Base-by-base conservation (phyloP, 2,329 filamentous ascomycete genomes). In the Botryotinia calthae region DNA sequence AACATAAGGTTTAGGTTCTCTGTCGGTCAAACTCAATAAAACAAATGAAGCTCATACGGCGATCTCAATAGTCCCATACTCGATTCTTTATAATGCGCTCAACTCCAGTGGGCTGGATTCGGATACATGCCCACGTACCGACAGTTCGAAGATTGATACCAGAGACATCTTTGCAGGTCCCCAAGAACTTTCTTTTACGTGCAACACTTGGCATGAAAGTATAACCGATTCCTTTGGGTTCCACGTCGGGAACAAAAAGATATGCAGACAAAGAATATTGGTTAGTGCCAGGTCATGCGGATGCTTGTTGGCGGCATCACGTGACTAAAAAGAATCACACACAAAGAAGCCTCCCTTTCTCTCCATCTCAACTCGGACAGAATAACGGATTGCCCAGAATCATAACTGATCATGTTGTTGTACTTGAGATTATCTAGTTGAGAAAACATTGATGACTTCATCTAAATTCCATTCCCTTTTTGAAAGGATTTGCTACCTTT, bases 121-220 rank as follows among this genome's bases (percentile, higher is more conserved):
- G 46, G 34, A 67, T 42, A 37, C 34, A 22, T 28, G 46, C 51
- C 51, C n/a, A 28, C 16, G 12, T 54, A 40, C 25, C 34, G 34
- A 48, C 40, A 42, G 34, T 67, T 25, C 40, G 18, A 63, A 63
- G 34, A n/a, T 42, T 40, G 31, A 37, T 54, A 37, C 63, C 63
- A 65, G 34, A 51, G 44, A 64, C 46, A 37, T 20, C 44, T 65
- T 37, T 48, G 22, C 22, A 40, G 46, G 31, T 14, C 16, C 63
- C 2, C 46, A 51, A 66, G 63, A 66, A 51, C 63, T 66, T 37
- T 66, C 63, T 63, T n/a, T 31, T 51, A 51, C 63, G 46, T 66
- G 44, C 44, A 51, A 8, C 16, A 28, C 64, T 67, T 66, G 64
- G 64, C 64, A 40, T 54, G 46, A 54, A 66, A n/a, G 12, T 51